Conservation (phyloP, 1,284 basidiomycete genomes). For the Fomes fomentarius region DNA sequence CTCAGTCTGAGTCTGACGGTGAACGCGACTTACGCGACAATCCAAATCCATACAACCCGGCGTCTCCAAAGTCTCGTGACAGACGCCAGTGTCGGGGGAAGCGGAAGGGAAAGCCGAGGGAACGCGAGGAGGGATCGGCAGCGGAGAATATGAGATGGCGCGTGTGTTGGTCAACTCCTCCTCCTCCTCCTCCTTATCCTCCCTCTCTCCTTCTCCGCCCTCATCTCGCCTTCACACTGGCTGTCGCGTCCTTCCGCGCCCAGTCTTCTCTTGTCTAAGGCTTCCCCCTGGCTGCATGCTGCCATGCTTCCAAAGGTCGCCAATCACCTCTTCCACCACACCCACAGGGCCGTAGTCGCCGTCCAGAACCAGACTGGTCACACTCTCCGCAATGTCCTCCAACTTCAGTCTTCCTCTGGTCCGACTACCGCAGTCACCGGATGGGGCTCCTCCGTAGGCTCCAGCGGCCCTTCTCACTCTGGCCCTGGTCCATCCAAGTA, state of each 20-base stretch:
- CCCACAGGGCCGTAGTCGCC: constrained; percentile 71
- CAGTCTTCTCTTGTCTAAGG: not conserved
- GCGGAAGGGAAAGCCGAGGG: constrained; percentile 1
- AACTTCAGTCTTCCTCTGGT: constrained; percentile 52
- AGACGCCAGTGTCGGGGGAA: not conserved
- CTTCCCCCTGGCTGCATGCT: constrained; percentile 21
- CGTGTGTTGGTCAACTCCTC: not conserved
- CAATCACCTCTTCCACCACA: constrained; percentile 72
- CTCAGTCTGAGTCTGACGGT: too few relatives aligned
- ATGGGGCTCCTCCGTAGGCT: constrained; percentile 51
- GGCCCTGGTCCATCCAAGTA: constrained; percentile 64
- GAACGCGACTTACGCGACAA: too few relatives aligned
- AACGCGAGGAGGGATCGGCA: not conserved
- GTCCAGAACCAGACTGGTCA: constrained; percentile 69
- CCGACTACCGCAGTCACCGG: constrained; percentile 40
- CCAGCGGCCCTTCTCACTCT: constrained; percentile 53
- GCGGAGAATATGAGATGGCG: not conserved
- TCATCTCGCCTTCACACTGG: not conserved
- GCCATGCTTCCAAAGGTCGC: constrained; percentile 81
- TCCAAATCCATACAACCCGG: too few relatives aligned
- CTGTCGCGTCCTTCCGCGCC: too few relatives aligned
- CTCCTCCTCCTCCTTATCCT: not conserved
- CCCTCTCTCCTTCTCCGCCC: not conserved
- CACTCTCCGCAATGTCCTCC: constrained; percentile 74
- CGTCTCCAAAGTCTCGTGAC: too few relatives aligned